These are phyloP conservation scores for Calonectria hawksworthii DNA, from an alignment of 2,329 filamentous ascomycete species.

Conservation along the genomic window DNA sequence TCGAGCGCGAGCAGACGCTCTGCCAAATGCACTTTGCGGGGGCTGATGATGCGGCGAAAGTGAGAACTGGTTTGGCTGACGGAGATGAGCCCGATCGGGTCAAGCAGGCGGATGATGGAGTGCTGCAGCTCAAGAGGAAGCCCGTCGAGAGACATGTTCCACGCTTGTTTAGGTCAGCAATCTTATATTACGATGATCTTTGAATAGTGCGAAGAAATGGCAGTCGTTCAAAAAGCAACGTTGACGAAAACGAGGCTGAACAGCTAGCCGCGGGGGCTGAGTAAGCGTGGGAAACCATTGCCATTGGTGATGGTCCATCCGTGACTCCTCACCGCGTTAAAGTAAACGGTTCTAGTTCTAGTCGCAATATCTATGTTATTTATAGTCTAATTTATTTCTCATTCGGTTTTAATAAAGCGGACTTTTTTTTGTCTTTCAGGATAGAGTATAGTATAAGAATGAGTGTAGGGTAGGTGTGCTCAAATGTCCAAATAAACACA, in stretches of 20 bases:
- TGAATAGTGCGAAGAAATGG: not conserved
- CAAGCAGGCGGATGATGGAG: not conserved
- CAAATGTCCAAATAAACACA: too few relatives aligned
- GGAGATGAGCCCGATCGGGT: not conserved
- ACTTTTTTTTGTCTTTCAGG: too few relatives aligned
- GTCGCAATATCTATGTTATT: not conserved
- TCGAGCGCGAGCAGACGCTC: not conserved
- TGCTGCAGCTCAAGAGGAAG: not conserved
- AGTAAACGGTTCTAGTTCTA: not conserved
- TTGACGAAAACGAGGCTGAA: not conserved
- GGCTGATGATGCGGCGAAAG: not conserved
- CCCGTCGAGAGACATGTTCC: not conserved
- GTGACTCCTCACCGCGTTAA: not conserved
- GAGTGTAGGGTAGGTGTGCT: too few relatives aligned
- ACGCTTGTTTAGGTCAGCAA: rapidly evolving
- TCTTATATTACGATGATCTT: not conserved
- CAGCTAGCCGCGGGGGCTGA: not conserved
- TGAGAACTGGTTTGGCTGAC: not conserved
- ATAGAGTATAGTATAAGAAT: too few relatives aligned
- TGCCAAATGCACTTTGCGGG: not conserved
- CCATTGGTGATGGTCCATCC: not conserved
- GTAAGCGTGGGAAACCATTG: not conserved
- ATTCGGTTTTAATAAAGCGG: too few relatives aligned
- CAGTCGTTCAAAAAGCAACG: not conserved
- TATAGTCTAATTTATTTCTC: too few relatives aligned